phyloP scores from a whole-genome alignment of 2,329 filamentous ascomycete genomes.

The Exophiala sideris region DNA sequence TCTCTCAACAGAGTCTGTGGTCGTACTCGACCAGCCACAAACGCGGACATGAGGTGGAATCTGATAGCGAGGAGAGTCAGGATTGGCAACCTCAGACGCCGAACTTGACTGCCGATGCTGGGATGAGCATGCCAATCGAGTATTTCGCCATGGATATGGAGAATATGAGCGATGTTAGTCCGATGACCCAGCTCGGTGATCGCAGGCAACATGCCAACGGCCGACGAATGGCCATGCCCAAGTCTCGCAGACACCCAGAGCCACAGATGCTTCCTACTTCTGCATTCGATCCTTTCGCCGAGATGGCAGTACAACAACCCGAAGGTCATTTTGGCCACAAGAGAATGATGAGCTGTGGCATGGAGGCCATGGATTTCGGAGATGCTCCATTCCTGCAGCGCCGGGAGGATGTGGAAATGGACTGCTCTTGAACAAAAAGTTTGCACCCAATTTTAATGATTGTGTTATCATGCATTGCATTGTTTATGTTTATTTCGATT shows the following conservation, averaged over 20 bases:
- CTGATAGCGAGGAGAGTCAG: constrained; percentile 37
- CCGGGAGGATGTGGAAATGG: constrained; percentile 41
- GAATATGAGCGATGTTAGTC: constrained; percentile 24
- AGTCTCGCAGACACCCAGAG: constrained; percentile 16
- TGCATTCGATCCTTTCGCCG: constrained; percentile 24
- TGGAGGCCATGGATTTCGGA: constrained; percentile 42
- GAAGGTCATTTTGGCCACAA: constrained; percentile 32
- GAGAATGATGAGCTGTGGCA: constrained; percentile 31
- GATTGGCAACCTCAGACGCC: constrained; percentile 27
- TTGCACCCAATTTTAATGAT: constrained; percentile 5
- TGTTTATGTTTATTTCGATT: constrained; percentile 12
- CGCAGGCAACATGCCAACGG: constrained; percentile 11
- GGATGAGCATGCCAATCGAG: constrained; percentile 24
- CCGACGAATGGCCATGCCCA: constrained; percentile 26
- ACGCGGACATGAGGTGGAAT: constrained; percentile 40
- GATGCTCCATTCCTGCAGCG: constrained; percentile 44
- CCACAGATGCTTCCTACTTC: constrained; percentile 17
- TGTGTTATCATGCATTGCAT: constrained; percentile 3
- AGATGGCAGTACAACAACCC: constrained; percentile 16
- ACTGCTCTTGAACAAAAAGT: constrained; percentile 31
- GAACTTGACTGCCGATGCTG: constrained; percentile 22
- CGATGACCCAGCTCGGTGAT: constrained; percentile 20
- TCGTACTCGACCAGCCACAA: constrained; percentile 36
- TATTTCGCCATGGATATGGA: constrained; percentile 28
- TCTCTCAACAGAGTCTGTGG: constrained; percentile 38